Base-by-base conservation (phyloP, 176 grass and related monocot genomes). In the Oryza rufipogon region DNA sequence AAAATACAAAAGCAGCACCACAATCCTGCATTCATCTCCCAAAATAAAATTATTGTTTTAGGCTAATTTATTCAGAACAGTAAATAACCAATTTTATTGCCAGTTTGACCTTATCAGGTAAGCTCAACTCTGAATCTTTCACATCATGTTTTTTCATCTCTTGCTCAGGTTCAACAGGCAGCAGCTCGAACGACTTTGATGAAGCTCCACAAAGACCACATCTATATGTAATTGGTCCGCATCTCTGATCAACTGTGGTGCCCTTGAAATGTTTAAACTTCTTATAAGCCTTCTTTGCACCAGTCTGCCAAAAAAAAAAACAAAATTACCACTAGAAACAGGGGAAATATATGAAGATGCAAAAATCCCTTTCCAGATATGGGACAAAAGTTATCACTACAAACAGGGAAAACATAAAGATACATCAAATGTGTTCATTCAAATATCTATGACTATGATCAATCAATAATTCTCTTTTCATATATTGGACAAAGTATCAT, bases 1-100 rank as follows among this genome's bases (percentile, higher is more conserved):
- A 95, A 80, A 98, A 98, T 49, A 98, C 85, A 83, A 95, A 95
- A 80, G 96, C 93, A 84, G 96, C 61, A 88, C 85, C 83, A 75
- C 96, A 98, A 75, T 90, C 93, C 96, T 98, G 86, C 76, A 8
- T 54, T 70, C 73, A 42, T 41, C 75, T 61, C 45, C 51, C 65
- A 81, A n/a, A 88, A 45, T 34, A 70, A 74, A 81, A 84, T 84
- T 65, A 75, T 9, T 74, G 83, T 11, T 28, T 56, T 73, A 78
- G 19, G 82, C 28, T 33, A 90, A 41, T 16, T 66, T 34, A 86
- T 26, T 60, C 11, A 73, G 1, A 46, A 74, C 56, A 42, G 56
- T 64, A 71, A 81, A 77, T 30, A 86, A 58, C 13, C 60, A 66
- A 30, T 44, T 54, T 36, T 70, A 25, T 79, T 74, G 58, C 13